Evolutionary conservation across 306 rosid species (phyloP).

Genomic region (Castanospermum australe): DNA sequence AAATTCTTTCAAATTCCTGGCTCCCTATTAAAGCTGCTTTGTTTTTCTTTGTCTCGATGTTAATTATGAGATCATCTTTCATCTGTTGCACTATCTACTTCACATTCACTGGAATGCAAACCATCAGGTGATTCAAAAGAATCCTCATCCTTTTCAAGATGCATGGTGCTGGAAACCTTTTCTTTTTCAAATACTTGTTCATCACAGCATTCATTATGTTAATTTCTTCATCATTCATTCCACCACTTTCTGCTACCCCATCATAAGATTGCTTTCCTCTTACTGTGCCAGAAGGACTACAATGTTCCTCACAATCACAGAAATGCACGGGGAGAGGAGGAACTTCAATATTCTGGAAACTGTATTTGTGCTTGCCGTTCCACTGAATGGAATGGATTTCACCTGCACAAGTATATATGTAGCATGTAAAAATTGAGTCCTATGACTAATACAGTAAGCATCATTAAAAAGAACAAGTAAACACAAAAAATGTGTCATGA

Average conservation of each 20-base stretch:
- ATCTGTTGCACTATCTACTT: slow-evolving; percentile 45
- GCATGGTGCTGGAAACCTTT: slow-evolving; percentile 26
- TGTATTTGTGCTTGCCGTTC: slow-evolving; percentile 95
- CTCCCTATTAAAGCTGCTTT: slow-evolving; percentile 21
- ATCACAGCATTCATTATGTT: slow-evolving; percentile 71
- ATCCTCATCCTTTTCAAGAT: slow-evolving; percentile 21
- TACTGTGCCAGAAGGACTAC: slow-evolving; percentile 31
- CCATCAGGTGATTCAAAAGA: slow-evolving; percentile 26
- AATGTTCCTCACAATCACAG: slow-evolving; percentile 95
- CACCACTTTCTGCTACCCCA: slow-evolving; percentile 40
- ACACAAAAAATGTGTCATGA: not conserved
- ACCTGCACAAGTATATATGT: slow-evolving; percentile 45
- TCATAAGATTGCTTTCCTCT: slow-evolving; percentile 27
- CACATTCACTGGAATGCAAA: slow-evolving; percentile 35
- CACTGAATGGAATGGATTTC: slow-evolving; percentile 76
- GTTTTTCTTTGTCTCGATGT: slow-evolving; percentile 45
- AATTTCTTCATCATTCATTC: slow-evolving; percentile 65
- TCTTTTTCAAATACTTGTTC: slow-evolving; percentile 60
- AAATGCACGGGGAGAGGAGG: slow-evolving; percentile 75
- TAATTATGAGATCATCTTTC: slow-evolving; percentile 78
- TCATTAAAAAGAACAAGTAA: too few relatives aligned
- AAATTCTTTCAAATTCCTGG: slow-evolving; percentile 40
- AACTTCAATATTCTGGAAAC: slow-evolving; percentile 75
- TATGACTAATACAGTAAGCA: not conserved
- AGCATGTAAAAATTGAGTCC: slow-evolving; percentile 1